phyloP scores from a whole-genome alignment of 768 basidiomycete genomes.

The Boletellus ananas region DNA sequence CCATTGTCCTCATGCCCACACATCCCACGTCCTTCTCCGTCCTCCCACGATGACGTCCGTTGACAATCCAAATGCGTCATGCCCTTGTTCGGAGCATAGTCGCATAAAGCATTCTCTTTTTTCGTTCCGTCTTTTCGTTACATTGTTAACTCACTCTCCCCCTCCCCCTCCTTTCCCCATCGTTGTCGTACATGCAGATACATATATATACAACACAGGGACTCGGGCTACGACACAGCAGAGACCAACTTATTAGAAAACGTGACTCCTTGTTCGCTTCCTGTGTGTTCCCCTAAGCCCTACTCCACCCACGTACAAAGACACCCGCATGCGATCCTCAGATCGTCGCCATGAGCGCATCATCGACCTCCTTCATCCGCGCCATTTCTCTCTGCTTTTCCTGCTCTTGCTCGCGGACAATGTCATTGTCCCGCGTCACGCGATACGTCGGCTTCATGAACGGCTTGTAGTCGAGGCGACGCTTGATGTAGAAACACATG shows the following conservation, averaged over 20 bases:
- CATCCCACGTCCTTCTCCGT: neutral
- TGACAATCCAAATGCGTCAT: slow-evolving; percentile 10
- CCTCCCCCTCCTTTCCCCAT: neutral
- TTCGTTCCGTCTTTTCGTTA: neutral
- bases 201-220: slow-evolving; percentile 2
- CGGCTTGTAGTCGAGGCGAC: slow-evolving; percentile 80
- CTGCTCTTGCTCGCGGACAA: slow-evolving; percentile 54
- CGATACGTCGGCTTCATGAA: slow-evolving; percentile 66
- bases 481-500: slow-evolving; percentile 95
- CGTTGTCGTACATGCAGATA: neutral
- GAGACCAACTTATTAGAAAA: neutral
- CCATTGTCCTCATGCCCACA: neutral
- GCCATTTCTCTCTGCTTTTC: slow-evolving; percentile 52
- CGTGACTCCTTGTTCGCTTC: too few relatives aligned
- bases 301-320: too few relatives aligned
- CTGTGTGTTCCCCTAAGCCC: too few relatives aligned
- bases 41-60: neutral
- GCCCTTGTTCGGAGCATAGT: slow-evolving; percentile 9
- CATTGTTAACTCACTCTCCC: slow-evolving; percentile 10
- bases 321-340: too few relatives aligned
- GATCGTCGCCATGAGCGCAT: slow-evolving; percentile 53
- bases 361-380: slow-evolving; percentile 58
- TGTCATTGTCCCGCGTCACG: slow-evolving; percentile 60
- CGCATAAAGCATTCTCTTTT: slow-evolving; percentile 2
- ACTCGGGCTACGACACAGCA: neutral